Evolutionary conservation across 2,329 filamentous ascomycete species (phyloP).

Genomic region (Harringtonia lauricola): DNA sequence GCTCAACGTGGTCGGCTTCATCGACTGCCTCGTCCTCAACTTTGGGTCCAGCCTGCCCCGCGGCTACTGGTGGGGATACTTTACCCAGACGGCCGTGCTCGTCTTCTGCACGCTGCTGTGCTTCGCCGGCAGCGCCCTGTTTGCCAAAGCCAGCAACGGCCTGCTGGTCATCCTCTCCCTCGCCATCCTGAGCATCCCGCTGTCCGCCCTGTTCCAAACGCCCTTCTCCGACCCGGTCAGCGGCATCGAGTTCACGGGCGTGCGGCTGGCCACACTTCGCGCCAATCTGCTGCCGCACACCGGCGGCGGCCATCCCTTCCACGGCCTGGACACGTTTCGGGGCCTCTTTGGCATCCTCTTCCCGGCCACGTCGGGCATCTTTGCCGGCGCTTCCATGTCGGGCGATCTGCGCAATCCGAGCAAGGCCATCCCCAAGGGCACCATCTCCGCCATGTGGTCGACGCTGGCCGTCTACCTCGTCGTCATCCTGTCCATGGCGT

Average conservation of each 20-base stretch:
- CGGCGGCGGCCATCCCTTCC: constrained; percentile 44
- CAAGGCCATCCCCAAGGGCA: constrained; percentile 76
- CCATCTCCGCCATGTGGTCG: constrained; percentile 62
- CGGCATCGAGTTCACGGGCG: constrained; percentile 66
- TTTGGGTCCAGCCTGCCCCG: constrained; percentile 57
- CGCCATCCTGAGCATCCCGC: constrained; percentile 69
- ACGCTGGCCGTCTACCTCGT: constrained; percentile 68
- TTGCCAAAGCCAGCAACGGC: constrained; percentile 69
- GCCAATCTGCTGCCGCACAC: constrained; percentile 66
- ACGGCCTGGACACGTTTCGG: constrained; percentile 60
- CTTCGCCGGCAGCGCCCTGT: constrained; percentile 68
- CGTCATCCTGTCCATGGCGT: constrained; percentile 68
- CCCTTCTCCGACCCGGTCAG: constrained; percentile 55
- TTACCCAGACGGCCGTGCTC: constrained; percentile 62
- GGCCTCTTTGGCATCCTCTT: constrained; percentile 81
- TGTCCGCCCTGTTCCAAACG: constrained; percentile 58
- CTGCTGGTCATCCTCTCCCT: constrained; percentile 60
- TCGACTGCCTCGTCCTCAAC: constrained; percentile 72
- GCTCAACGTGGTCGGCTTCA: constrained; percentile 76
- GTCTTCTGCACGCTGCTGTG: constrained; percentile 64
- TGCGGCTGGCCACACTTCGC: constrained; percentile 57
- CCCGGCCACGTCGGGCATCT: constrained; percentile 54
- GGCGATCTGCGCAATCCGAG: constrained; percentile 75
- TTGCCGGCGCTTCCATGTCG: constrained; percentile 78
- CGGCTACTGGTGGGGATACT: constrained; percentile 67